Evolutionary conservation across 2,329 filamentous ascomycete genomes (phyloP), one percentile per base, ranked within the genome.

Genomic region (Epichloe gansuensis): DNA sequence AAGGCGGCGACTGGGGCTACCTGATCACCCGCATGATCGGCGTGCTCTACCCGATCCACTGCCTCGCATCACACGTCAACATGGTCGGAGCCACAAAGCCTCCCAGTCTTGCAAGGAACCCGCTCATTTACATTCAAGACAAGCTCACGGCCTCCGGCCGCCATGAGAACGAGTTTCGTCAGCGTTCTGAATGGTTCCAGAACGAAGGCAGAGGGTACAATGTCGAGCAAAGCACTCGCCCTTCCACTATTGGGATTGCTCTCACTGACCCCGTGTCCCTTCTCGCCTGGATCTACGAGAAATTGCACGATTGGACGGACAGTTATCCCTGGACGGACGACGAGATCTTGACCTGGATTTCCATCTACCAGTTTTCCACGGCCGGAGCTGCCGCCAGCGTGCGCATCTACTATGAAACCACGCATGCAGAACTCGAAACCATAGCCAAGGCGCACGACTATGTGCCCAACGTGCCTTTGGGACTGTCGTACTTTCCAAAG

Each of bases 221-320:
- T 35, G 3, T 61, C 1, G 31, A 61, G 43, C 65, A 68, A 42
- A 81, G 77, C 3, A 89, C 86, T 0, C 83, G 84, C 53, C 87
- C 88, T 0, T 81, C 88, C 50, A 91, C 87, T 0, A 62, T 91
- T 0, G 83, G 82, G 0, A 88, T 87, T 60, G 81, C 74, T 0
- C 72, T 91, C 3, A 74, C 78, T 0, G 86, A 90, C 62, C 88
- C 87, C 0, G 77, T 87, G 0, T 85, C 77, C 0, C 69, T 89
- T 3, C 71, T 91, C 1, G 80, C 85, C 0, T 93, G 88, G 88
- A 82, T 91, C 37, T 86, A 86, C 58, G 88, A 91, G 67, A 91
- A 91, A 63, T 69, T 91, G 39, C 80, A 84, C 58, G 82, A 86
- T 59, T 91, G 86, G 87, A 82, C 82, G 0, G 86, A 91, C 60